Percentiles rank a stretch among this genome's conserved stretches.
phyloP scores from a whole-genome alignment of 2,329 filamentous ascomycete species.

The Talaromyces verruculosus region DNA sequence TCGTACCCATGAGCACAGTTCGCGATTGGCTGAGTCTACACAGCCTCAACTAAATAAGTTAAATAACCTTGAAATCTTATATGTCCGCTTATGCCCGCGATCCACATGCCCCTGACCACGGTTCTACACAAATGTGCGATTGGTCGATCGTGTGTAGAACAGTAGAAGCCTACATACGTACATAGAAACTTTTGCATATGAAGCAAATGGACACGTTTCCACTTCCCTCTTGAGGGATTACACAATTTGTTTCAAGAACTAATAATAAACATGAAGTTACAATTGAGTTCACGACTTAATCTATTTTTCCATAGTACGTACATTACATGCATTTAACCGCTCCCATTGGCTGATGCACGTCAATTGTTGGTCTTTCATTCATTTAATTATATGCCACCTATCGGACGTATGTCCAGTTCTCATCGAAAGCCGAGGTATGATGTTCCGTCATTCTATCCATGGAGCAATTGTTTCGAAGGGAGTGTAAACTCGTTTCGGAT shows the following conservation, averaged over 20 bases:
- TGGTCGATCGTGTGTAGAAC: background rate
- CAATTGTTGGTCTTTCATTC: background rate
- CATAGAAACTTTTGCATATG: background rate
- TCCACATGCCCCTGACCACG: background rate
- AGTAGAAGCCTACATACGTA: background rate
- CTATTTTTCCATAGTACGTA: background rate
- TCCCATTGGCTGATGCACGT: background rate
- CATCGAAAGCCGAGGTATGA: background rate
- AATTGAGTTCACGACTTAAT: slow-evolving; percentile 2
- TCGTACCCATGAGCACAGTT: background rate
- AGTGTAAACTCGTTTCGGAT: background rate
- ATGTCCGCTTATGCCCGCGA: background rate
- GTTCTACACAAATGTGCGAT: background rate
- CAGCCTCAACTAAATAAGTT: background rate
- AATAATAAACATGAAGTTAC: background rate
- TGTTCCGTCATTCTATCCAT: background rate
- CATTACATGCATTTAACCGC: background rate
- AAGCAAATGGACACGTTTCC: background rate
- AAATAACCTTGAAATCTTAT: background rate
- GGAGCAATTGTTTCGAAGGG: background rate
- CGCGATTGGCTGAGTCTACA: background rate
- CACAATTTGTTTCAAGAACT: background rate
- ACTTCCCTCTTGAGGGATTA: background rate
- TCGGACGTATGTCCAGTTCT: background rate
- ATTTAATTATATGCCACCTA: background rate